These are phyloP conservation scores for Lyophyllum decastes DNA, from an alignment of 768 basidiomycete species.

Conservation along the genomic window DNA sequence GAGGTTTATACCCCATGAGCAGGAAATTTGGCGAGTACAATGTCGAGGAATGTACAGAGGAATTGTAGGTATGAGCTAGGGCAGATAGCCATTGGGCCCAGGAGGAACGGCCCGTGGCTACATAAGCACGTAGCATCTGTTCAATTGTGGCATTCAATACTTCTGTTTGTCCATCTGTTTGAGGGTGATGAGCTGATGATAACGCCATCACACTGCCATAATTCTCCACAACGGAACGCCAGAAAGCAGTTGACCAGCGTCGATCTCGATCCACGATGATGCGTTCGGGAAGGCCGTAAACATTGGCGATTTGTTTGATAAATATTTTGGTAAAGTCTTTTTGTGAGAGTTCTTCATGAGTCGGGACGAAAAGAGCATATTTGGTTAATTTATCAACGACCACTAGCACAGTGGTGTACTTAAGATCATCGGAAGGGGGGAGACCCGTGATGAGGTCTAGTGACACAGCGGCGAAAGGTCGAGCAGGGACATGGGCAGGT, in stretches of 20 bases:
- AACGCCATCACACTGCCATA: neutral
- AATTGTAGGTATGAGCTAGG: constrained; percentile 32
- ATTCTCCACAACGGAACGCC: constrained; percentile 6
- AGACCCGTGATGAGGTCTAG: neutral
- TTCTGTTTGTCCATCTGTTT: constrained; percentile 35
- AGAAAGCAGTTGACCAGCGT: neutral
- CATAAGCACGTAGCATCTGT: constrained; percentile 28
- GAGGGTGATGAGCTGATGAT: constrained; percentile 24
- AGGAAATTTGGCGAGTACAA: constrained; percentile 25
- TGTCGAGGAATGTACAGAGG: constrained; percentile 24
- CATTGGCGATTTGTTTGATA: neutral
- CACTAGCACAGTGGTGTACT: neutral
- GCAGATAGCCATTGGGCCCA: constrained; percentile 28
- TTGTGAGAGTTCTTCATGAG: neutral
- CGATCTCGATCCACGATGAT: neutral
- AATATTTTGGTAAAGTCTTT: neutral
- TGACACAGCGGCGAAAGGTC: neutral
- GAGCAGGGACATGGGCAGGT: neutral
- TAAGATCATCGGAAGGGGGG: neutral
- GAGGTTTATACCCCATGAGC: constrained; percentile 27
- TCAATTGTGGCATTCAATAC: neutral
- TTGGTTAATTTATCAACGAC: neutral
- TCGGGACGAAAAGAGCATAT: neutral
- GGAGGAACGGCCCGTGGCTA: constrained; percentile 18
- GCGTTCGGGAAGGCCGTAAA: neutral